phyloP scores from a whole-genome alignment of 305 asterid species.

The Stenogyne calaminthoides region DNA sequence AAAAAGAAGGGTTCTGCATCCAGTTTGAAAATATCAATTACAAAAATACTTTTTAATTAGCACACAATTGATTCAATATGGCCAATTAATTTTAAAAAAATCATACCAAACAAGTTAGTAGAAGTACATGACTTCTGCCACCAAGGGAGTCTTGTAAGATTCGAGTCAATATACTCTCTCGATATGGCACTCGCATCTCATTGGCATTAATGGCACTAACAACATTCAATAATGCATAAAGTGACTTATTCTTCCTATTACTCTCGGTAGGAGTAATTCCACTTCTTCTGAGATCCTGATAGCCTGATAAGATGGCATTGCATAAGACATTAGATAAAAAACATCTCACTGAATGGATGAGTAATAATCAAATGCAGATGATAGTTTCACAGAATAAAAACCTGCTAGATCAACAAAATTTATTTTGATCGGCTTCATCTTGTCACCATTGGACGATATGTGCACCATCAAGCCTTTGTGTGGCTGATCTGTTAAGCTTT shows the following conservation, averaged over 20 bases:
- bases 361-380: background rate
- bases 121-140: constrained; percentile 55
- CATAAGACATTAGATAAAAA: constrained; percentile 14
- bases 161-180: constrained; percentile 83
- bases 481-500: constrained; percentile 40
- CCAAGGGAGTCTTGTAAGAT: constrained; percentile 79
- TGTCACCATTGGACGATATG: constrained; percentile 46
- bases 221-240: constrained; percentile 66
- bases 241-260: constrained; percentile 58
- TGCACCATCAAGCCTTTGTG: constrained; percentile 69
- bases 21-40: constrained; percentile 16
- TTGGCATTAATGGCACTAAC: constrained; percentile 61
- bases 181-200: constrained; percentile 70
- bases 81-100: constrained; percentile 21
- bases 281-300: constrained; percentile 67
- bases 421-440: constrained; percentile 51
- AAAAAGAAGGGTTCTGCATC: constrained; percentile 64
- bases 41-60: background rate
- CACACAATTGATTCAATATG: constrained; percentile 19
- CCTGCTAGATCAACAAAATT: constrained; percentile 92
- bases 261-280: constrained; percentile 53
- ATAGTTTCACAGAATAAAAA: constrained; percentile 25
- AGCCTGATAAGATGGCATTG: constrained; percentile 47
- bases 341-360: background rate
- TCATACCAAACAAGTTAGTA: constrained; percentile 79